Conservation (phyloP, 1,139 yeast genomes). For the Sugiyamaella grinbergsii region DNA sequence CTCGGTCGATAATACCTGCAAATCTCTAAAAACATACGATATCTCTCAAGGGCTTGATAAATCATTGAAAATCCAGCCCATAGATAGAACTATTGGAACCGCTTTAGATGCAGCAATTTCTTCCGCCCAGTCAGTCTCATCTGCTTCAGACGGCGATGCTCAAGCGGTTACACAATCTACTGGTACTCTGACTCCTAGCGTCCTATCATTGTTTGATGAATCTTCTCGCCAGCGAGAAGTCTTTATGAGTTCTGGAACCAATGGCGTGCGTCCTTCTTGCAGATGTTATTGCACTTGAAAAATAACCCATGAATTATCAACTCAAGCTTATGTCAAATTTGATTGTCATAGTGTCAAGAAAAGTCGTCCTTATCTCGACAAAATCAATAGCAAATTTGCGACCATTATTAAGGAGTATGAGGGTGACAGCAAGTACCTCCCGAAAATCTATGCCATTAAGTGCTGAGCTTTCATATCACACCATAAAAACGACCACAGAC, state of each 20-base stretch:
- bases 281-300: slow-evolving; percentile 10
- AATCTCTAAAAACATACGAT: slow-evolving; percentile 4
- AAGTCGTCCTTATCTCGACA: not conserved
- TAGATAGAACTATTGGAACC: slow-evolving; percentile 5
- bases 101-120: slow-evolving; percentile 7
- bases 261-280: slow-evolving; percentile 1
- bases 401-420: slow-evolving; percentile 7
- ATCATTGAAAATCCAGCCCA: slow-evolving; percentile 16
- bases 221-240: slow-evolving; percentile 10
- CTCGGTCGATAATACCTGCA: slow-evolving; percentile 3
- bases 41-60: slow-evolving; percentile 13
- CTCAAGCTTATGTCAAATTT: slow-evolving; percentile 3
- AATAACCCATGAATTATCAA: not conserved
- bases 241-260: slow-evolving; percentile 16
- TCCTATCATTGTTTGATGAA: slow-evolving; percentile 6
- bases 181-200: slow-evolving; percentile 4
- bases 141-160: slow-evolving; percentile 12
- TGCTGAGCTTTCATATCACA: not conserved
- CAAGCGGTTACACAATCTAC: slow-evolving; percentile 13
- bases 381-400: slow-evolving; percentile 3
- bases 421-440: slow-evolving; percentile 9
- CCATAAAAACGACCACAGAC: not conserved
- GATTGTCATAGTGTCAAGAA: not conserved
- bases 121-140: not conserved
- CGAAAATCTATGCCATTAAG: slow-evolving; percentile 1